A percentile compares a stretch with the other conserved stretches of the same genome.
Evolutionary conservation across 305 asterid species (phyloP).

Genomic region (Rubia balearica): DNA sequence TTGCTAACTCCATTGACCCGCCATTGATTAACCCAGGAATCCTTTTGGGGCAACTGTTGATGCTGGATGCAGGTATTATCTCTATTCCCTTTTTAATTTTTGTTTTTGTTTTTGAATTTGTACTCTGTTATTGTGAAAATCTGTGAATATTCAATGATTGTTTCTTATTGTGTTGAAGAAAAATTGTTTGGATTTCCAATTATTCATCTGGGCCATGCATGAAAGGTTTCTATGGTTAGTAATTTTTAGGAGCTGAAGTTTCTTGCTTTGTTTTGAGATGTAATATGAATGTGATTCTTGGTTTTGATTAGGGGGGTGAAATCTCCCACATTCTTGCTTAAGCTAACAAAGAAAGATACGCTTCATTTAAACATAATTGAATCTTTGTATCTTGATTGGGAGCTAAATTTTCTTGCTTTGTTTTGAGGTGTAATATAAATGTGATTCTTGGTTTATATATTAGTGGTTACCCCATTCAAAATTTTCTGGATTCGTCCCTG

Average conservation of each 20-base stretch:
- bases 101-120: background rate
- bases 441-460: too few relatives aligned
- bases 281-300: background rate
- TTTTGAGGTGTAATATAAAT: too few relatives aligned
- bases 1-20: slow-evolving; percentile 12
- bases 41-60: background rate
- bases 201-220: background rate
- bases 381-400: background rate
- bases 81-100: background rate
- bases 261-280: slow-evolving; percentile 6
- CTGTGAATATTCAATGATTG: background rate
- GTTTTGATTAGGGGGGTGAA: background rate
- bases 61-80: slow-evolving; percentile 4
- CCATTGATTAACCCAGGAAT: background rate
- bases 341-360: background rate
- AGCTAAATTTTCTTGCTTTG: too few relatives aligned
- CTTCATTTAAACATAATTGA: background rate
- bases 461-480: too few relatives aligned
- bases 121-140: background rate
- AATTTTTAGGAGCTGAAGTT: background rate
- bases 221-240: background rate
- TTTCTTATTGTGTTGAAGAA: background rate
- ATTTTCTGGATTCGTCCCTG: rapidly evolving
- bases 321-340: background rate
- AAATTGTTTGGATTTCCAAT: background rate